Percentiles rank a stretch among this genome's conserved stretches.
phyloP scores from a whole-genome alignment of 768 basidiomycete species.

The Hygrophorus russula region DNA sequence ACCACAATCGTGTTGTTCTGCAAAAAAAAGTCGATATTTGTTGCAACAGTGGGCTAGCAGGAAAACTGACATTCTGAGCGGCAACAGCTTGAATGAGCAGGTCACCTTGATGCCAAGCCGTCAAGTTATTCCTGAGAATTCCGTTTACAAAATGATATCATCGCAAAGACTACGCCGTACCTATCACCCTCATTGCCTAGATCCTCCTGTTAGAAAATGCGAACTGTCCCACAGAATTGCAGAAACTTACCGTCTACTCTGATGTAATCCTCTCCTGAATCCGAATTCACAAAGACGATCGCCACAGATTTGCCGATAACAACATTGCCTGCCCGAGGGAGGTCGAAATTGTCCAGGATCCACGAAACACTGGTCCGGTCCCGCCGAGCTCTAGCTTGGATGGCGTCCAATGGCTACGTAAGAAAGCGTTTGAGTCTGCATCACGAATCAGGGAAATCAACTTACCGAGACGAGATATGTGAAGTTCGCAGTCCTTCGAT shows the following conservation, averaged over 20 bases:
- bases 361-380: slow-evolving; percentile 61
- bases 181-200: too few relatives aligned
- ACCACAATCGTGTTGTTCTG: slow-evolving; percentile 60
- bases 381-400: slow-evolving; percentile 55
- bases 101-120: slow-evolving; percentile 61
- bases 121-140: slow-evolving; percentile 55
- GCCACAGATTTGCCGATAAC: slow-evolving; percentile 47
- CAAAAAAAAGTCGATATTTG: background rate
- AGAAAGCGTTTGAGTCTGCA: too few relatives aligned
- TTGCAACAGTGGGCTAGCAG: too few relatives aligned
- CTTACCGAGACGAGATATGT: slow-evolving; percentile 68
- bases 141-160: too few relatives aligned
- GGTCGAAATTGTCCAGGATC: slow-evolving; percentile 61
- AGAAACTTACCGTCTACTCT: too few relatives aligned
- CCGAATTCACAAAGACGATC: slow-evolving; percentile 72
- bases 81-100: too few relatives aligned
- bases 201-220: too few relatives aligned
- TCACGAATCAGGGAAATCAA: slow-evolving; percentile 1
- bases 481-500: slow-evolving; percentile 50
- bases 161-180: too few relatives aligned
- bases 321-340: slow-evolving; percentile 33
- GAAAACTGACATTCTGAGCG: too few relatives aligned
- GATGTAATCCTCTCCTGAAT: slow-evolving; percentile 80
- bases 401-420: slow-evolving; percentile 75
- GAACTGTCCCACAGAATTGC: too few relatives aligned